Conservation (phyloP, 805 yeast species). For the Metschnikowia lachancei region DNA sequence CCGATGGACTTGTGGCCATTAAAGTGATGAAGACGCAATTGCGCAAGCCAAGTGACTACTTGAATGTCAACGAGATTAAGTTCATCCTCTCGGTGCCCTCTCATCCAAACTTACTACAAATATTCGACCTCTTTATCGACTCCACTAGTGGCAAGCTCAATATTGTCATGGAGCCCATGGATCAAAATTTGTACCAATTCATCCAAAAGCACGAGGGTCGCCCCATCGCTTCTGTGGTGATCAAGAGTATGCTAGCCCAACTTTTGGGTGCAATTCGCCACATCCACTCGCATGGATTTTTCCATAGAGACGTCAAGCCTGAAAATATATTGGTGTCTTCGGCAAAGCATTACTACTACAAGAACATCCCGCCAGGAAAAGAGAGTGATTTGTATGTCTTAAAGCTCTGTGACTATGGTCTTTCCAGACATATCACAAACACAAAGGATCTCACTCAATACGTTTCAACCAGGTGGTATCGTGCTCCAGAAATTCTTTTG, state of each 20-base stretch:
- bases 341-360: conserved; percentile 51
- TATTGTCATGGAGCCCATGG: conserved; percentile 87
- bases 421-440: conserved; percentile 60
- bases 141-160: conserved; percentile 55
- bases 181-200: conserved; percentile 74
- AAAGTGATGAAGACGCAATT: conserved; percentile 63
- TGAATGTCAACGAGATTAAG: conserved; percentile 57
- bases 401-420: conserved; percentile 78
- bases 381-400: conserved; percentile 52
- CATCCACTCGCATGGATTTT: conserved; percentile 65
- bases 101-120: conserved; percentile 68
- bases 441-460: conserved; percentile 64
- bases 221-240: conserved; percentile 54
- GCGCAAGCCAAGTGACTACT: conserved; percentile 26
- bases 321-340: conserved; percentile 80
- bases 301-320: conserved; percentile 92
- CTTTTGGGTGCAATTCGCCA: conserved; percentile 75
- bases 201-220: conserved; percentile 58
- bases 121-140: conserved; percentile 80
- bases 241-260: conserved; percentile 69
- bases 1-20: conserved; percentile 59
- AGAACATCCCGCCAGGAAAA: conserved; percentile 39
- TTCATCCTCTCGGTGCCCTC: conserved; percentile 67
- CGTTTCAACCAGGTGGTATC: conserved; percentile 82
- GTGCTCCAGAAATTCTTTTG: conserved; percentile 77